Conservation (phyloP, 2,329 filamentous ascomycete genomes). For the Neoscytalidium dimidiatum region DNA sequence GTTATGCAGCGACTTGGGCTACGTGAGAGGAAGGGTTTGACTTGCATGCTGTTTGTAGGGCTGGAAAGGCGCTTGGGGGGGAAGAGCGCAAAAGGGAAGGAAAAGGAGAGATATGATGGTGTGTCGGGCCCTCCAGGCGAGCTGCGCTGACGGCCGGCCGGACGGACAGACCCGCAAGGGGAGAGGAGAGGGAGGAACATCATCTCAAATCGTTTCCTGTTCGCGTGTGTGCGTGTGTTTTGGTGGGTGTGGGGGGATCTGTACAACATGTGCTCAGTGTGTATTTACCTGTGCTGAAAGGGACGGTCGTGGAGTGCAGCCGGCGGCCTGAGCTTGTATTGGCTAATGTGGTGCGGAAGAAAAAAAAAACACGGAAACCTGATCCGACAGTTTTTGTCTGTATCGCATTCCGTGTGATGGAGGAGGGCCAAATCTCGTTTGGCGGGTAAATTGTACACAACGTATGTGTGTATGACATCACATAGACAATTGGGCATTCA, state of each 20-base stretch:
- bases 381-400: no score
- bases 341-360: background rate
- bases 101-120: background rate
- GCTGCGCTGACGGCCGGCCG: background rate
- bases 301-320: background rate
- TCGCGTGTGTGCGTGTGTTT: background rate
- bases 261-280: background rate
- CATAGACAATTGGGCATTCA: no score
- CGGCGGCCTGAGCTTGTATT: conserved; percentile 7
- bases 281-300: background rate
- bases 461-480: no score
- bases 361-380: no score
- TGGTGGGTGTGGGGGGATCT: background rate
- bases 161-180: background rate
- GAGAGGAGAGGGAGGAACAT: background rate
- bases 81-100: background rate
- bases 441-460: no score
- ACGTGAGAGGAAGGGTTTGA: no score
- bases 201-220: background rate
- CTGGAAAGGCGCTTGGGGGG: background rate
- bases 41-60: background rate
- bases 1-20: no score
- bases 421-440: no score
- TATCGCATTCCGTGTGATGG: no score
- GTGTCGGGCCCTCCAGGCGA: background rate